Conservation (phyloP, 345 rosid species). For the Syzygium grande region DNA sequence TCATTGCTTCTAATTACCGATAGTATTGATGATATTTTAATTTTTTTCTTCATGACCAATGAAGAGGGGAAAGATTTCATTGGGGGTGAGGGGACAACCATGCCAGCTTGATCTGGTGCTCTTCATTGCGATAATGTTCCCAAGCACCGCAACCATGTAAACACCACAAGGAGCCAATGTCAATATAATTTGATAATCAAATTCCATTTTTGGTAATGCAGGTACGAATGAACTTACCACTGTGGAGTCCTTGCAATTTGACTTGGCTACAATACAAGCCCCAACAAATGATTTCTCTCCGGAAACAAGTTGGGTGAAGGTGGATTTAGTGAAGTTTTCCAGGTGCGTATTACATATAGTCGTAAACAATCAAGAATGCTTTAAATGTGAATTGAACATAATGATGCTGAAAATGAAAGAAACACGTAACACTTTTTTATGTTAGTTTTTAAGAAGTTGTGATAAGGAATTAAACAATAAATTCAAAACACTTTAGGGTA, state of each 20-base stretch:
- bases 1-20: neutral
- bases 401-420: neutral
- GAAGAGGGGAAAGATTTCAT: neutral
- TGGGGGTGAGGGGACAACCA: neutral
- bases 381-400: neutral
- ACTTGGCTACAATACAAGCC: slow-evolving; percentile 22
- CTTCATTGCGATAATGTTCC: neutral
- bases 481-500: slow-evolving; percentile 19
- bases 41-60: neutral
- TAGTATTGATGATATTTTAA: too few relatives aligned
- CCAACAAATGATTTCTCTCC: slow-evolving; percentile 44
- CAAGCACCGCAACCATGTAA: neutral
- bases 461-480: neutral
- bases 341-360: slow-evolving; percentile 10
- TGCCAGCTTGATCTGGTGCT: neutral
- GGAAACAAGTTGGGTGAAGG: slow-evolving; percentile 59
- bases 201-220: neutral
- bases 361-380: neutral
- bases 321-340: slow-evolving; percentile 65
- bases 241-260: slow-evolving; percentile 33
- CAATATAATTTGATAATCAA: neutral
- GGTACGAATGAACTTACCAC: slow-evolving; percentile 19
- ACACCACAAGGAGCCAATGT: neutral
- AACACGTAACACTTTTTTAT: neutral
- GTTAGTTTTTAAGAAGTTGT: neutral